A percentile compares a stretch with the other conserved stretches of the same genome.
phyloP scores from a whole-genome alignment of 495 filamentous ascomycete genomes.

The Neurospora sp. region DNA sequence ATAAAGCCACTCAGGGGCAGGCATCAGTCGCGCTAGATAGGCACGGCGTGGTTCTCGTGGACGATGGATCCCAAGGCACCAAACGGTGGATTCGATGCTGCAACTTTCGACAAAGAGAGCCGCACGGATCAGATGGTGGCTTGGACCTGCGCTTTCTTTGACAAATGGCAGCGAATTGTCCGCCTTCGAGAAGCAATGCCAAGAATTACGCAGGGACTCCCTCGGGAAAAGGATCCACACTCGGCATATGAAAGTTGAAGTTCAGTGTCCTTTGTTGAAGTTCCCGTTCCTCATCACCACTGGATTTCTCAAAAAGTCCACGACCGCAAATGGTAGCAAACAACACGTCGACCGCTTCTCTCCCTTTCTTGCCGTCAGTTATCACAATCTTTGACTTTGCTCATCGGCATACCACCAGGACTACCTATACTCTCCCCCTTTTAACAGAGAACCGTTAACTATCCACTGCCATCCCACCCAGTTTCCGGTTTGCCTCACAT shows the following conservation, averaged over 20 bases:
- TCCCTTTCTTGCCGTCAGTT: neutral
- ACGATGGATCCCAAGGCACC: neutral
- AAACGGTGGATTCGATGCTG: too few relatives aligned
- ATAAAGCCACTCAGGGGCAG: neutral
- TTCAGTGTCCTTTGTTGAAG: neutral
- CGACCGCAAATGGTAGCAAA: neutral
- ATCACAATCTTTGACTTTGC: neutral
- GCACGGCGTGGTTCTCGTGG: neutral
- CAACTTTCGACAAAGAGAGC: neutral
- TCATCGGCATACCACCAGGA: too few relatives aligned
- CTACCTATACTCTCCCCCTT: neutral
- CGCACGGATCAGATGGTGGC: neutral
- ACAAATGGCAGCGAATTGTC: neutral
- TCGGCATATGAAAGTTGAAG: neutral
- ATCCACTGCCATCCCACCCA: neutral
- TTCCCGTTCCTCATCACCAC: neutral
- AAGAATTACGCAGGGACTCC: neutral
- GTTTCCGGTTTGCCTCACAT: neutral
- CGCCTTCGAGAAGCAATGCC: neutral
- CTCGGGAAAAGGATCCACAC: neutral
- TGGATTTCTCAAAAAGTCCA: neutral
- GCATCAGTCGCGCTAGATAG: neutral
- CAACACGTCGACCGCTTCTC: neutral
- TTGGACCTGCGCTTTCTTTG: neutral
- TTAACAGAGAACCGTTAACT: neutral